Evolutionary conservation across 1,284 basidiomycete species (phyloP), one percentile per base, ranked within the genome.

Genomic region (Earliella scabrosa): DNA sequence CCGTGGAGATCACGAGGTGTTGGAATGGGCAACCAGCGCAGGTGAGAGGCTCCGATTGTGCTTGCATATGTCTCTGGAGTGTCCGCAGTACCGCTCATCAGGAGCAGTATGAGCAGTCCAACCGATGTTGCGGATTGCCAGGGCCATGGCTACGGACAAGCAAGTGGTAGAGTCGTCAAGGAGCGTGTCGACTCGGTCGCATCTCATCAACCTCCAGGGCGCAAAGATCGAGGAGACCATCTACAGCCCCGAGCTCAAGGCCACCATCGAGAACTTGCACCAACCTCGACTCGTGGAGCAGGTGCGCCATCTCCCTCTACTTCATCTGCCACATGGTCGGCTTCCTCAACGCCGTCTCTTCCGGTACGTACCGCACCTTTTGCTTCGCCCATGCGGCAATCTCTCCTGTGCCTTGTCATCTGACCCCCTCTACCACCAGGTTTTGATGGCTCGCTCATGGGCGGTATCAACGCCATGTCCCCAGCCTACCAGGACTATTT

Each of bases 321-420:
- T 51, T 56, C 32, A 51, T 56, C n/a, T 56, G 54, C n/a, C n/a
- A n/a, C n/a, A 51, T 56, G 44, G 54, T 56, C 49, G 54, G 49
- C 14, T 56, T 56, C 38, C 20, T 56, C 38, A 56, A 56, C 29
- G 49, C 54, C 11, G 45, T 51, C 2, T 56, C 54, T 13, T 56
- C 54, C 9, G 54, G 54, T 47, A 31, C 0, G 48, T 40, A 2
- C 9, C n/a, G 18, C n/a, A n/a, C n/a, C n/a, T n/a, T n/a, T n/a
- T n/a, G n/a, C n/a, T n/a, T n/a, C n/a, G n/a, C n/a, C 16, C 34
- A 11, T 13, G 21, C 34, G 18, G 23, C 8, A 5, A n/a, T 32
- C 9, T 36, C 18, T n/a, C 32, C 4, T 35, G 14, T 9, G 5
- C 16, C n/a, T n/a, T n/a, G n/a, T n/a, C 20, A 11, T 20, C 54